Percentiles rank a stretch among this genome's conserved stretches.
These are phyloP conservation scores for Rubroboletus pulcherrimus DNA, from an alignment of 768 basidiomycete species.

Conservation along the genomic window DNA sequence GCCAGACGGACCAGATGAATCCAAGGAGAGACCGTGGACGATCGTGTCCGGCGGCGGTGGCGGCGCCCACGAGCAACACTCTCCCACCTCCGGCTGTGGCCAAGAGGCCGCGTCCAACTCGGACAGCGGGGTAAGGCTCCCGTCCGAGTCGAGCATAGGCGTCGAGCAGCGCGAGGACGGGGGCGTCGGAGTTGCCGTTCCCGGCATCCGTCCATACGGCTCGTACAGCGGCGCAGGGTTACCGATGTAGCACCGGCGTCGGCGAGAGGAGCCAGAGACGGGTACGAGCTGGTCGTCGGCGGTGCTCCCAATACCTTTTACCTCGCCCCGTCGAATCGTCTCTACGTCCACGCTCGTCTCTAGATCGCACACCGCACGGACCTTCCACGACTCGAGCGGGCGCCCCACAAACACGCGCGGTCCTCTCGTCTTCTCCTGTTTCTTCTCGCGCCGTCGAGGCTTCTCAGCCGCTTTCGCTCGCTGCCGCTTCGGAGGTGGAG, in stretches of 20 bases:
- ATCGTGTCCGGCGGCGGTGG: neutral
- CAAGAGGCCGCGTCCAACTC: conserved; percentile 16
- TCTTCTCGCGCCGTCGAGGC: neutral
- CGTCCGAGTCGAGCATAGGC: conserved; percentile 10
- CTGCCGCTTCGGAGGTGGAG: neutral
- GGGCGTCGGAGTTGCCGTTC: neutral
- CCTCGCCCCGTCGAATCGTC: neutral
- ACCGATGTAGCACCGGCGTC: conserved; percentile 21
- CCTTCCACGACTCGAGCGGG: conserved; percentile 22
- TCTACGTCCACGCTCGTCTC: conserved; percentile 13
- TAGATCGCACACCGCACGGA: conserved; percentile 21
- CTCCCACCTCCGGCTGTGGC: conserved; percentile 33
- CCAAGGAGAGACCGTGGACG: neutral
- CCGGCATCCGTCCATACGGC: conserved; percentile 22
- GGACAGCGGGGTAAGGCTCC: conserved; percentile 8
- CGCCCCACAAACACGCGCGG: conserved; percentile 26
- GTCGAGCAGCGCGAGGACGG: conserved; percentile 10
- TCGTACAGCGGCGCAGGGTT: conserved; percentile 12
- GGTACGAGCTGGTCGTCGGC: neutral
- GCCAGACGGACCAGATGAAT: neutral
- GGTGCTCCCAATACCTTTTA: neutral
- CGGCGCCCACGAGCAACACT: conserved; percentile 27
- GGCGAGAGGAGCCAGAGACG: neutral
- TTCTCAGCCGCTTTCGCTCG: neutral
- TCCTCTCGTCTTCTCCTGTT: neutral